Conservation (phyloP, 2,329 filamentous ascomycete genomes). For the Botrytis elliptica region DNA sequence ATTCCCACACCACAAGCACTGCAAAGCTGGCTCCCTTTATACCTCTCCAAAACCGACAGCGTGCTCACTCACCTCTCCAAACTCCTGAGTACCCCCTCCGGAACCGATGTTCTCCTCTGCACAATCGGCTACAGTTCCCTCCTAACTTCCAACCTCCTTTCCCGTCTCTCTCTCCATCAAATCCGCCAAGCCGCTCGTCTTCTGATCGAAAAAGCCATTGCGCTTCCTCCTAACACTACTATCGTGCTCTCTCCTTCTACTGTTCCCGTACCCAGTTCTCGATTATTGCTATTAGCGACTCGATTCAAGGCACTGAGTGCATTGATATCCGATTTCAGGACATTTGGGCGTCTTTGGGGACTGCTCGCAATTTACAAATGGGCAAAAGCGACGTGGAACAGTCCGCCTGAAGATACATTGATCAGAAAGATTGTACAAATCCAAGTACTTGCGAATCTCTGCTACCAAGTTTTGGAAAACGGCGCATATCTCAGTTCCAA, state of each 20-base stretch:
- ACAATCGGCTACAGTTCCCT: slow-evolving; percentile 67
- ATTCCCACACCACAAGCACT: slow-evolving; percentile 30
- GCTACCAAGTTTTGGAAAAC: slow-evolving; percentile 83
- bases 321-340: slow-evolving; percentile 68
- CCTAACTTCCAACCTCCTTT: slow-evolving; percentile 52
- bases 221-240: slow-evolving; percentile 52
- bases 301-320: slow-evolving; percentile 59
- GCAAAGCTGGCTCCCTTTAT: slow-evolving; percentile 37
- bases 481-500: slow-evolving; percentile 72
- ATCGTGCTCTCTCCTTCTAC: slow-evolving; percentile 41
- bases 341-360: slow-evolving; percentile 74
- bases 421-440: slow-evolving; percentile 58
- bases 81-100: slow-evolving; percentile 65
- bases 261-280: slow-evolving; percentile 32
- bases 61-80: slow-evolving; percentile 55
- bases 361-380: slow-evolving; percentile 72
- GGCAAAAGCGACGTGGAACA: slow-evolving; percentile 49
- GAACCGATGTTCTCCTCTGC: slow-evolving; percentile 68
- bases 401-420: slow-evolving; percentile 43
- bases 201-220: slow-evolving; percentile 52
- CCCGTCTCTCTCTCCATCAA: slow-evolving; percentile 54
- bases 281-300: slow-evolving; percentile 47
- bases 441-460: slow-evolving; percentile 65
- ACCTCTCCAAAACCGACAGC: slow-evolving; percentile 36
- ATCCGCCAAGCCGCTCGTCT: slow-evolving; percentile 53